These are phyloP conservation scores for Ampelomyces quisqualis DNA, from an alignment of 2,329 filamentous ascomycete genomes.

Conservation along the genomic window DNA sequence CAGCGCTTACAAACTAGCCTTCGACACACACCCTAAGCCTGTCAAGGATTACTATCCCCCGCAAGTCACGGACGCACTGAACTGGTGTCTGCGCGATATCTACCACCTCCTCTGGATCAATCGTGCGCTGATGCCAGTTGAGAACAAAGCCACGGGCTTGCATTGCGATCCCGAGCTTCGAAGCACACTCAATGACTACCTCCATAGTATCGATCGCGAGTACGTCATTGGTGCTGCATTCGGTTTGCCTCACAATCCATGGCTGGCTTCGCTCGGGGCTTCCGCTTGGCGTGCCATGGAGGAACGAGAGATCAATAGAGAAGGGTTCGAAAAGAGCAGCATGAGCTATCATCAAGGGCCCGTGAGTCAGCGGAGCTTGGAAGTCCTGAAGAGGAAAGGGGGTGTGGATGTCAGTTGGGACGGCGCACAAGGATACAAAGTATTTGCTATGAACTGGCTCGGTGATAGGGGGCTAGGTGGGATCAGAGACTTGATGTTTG, in stretches of 20 bases:
- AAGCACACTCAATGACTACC: conserved; percentile 45
- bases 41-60: conserved; percentile 38
- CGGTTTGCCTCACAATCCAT: conserved; percentile 50
- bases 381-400: conserved; percentile 62
- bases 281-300: conserved; percentile 52
- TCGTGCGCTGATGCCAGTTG: conserved; percentile 65
- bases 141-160: conserved; percentile 61
- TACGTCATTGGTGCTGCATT: conserved; percentile 47
- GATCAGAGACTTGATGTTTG: conserved; percentile 71
- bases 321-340: conserved; percentile 20
- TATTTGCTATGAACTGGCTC: conserved; percentile 69
- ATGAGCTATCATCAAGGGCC: conserved; percentile 51
- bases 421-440: conserved; percentile 72
- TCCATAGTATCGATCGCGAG: conserved; percentile 43
- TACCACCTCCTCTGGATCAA: conserved; percentile 82
- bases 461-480: conserved; percentile 65
- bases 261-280: conserved; percentile 49
- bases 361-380: conserved; percentile 67
- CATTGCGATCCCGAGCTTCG: conserved; percentile 52
- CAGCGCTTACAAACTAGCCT: conserved; percentile 70
- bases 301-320: conserved; percentile 44
- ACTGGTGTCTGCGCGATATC: conserved; percentile 82
- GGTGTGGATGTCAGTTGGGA: conserved; percentile 70
- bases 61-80: conserved; percentile 61
- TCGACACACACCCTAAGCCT: conserved; percentile 62